phyloP scores from a whole-genome alignment of 176 grass and related monocot genomes.

The Oryza nivara region DNA sequence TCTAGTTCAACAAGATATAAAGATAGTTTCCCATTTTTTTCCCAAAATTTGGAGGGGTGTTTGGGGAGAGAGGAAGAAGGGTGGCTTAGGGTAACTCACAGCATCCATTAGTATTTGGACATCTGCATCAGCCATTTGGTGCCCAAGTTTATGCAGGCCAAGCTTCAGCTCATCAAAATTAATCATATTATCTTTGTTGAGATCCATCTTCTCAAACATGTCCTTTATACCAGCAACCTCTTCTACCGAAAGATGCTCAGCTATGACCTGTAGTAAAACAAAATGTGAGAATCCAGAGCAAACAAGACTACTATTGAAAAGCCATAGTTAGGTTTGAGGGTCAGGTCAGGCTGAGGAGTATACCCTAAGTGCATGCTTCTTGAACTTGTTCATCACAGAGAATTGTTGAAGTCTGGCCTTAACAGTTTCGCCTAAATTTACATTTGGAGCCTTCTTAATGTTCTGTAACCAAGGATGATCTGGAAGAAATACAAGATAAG shows the following conservation, averaged over 20 bases:
- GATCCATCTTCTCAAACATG: constrained; percentile 84
- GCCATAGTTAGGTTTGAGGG: not conserved
- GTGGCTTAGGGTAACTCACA: constrained; percentile 53
- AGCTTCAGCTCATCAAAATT: constrained; percentile 83
- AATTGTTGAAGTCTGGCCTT: constrained; percentile 93
- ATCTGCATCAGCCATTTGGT: constrained; percentile 82
- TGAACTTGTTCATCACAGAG: constrained; percentile 97
- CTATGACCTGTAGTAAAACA: constrained; percentile 66
- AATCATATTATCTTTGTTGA: constrained; percentile 76
- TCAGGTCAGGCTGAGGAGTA: constrained; percentile 34
- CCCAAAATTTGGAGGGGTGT: not conserved
- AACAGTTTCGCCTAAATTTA: constrained; percentile 90
- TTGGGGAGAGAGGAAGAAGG: not conserved
- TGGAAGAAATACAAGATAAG: constrained; percentile 46
- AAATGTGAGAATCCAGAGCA: constrained; percentile 21
- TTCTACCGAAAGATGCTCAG: constrained; percentile 90
- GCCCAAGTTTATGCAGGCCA: constrained; percentile 80
- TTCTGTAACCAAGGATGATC: constrained; percentile 93
- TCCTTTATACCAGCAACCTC: constrained; percentile 92
- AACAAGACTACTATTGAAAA: constrained; percentile 29
- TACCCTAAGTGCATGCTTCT: constrained; percentile 92
- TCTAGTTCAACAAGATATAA: not conserved
- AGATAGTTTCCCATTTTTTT: not conserved
- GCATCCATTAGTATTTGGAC: constrained; percentile 92
- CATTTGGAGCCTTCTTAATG: constrained; percentile 93